A percentile compares a stretch with the other conserved stretches of the same genome.
phyloP scores from a whole-genome alignment of 352 stramenopile species.

The Phytophthora idaei region DNA sequence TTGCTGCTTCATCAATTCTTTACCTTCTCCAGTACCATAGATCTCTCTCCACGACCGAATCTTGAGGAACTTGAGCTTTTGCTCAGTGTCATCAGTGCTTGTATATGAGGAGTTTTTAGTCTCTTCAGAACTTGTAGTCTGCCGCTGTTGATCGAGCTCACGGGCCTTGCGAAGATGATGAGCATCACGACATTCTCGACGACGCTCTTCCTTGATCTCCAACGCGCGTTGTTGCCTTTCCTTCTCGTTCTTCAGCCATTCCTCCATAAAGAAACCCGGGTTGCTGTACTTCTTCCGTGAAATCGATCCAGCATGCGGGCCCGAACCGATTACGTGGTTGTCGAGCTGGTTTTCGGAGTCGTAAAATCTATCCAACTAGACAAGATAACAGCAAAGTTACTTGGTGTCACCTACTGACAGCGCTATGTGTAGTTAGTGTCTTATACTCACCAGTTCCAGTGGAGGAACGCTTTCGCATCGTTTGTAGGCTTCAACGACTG shows the following conservation, averaged over 20 bases:
- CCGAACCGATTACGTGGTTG: background rate
- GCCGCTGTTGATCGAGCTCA: constrained; percentile 19
- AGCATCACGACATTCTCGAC: constrained; percentile 25
- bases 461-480: constrained; percentile 47
- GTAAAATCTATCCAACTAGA: constrained; percentile 49
- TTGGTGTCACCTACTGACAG: background rate
- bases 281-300: constrained; percentile 64
- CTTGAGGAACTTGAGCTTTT: constrained; percentile 55
- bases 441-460: constrained; percentile 44
- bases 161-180: constrained; percentile 19
- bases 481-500: constrained; percentile 37
- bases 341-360: constrained; percentile 5
- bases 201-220: constrained; percentile 38
- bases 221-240: constrained; percentile 39
- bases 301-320: constrained; percentile 9
- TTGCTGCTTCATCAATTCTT: constrained; percentile 50
- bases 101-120: constrained; percentile 15
- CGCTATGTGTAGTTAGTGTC: background rate
- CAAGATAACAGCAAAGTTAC: background rate
- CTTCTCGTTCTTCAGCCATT: constrained; percentile 60
- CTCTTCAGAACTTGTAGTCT: constrained; percentile 24
- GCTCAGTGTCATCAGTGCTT: constrained; percentile 32
- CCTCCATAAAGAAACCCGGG: constrained; percentile 61
- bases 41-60: constrained; percentile 71
- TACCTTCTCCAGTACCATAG: constrained; percentile 65